Base-by-base conservation (phyloP, 345 rosid species). In the Populus ilicifolia region DNA sequence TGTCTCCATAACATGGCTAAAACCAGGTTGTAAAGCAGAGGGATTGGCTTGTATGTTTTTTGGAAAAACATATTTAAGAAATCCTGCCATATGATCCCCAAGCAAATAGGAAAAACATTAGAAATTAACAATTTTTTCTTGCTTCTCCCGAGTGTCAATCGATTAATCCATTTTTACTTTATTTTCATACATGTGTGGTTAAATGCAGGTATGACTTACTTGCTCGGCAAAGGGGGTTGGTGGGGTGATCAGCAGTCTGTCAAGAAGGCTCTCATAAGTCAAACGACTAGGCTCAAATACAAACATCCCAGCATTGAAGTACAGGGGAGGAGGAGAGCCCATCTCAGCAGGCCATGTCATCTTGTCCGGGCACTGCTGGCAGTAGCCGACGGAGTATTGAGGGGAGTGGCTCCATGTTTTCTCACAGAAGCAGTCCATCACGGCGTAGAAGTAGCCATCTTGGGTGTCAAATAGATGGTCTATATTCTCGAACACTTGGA, bases 231-330 rank as follows among this genome's bases (percentile, higher is more conserved):
- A 78, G 18, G 67, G 81, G 54, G 81, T 78, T 25, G 81, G 81
- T 7, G 68, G 59, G 21, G 81, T 78, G 25, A 64, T 67, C 81
- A 39, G 29, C 50, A 78, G 67, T 8, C 73, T 25, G 13, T 52
- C n/a, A 67, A 78, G 81, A 16, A 78, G 77, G 30, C 68, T 67
- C 21, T 72, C 81, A 30, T 67, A 78, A 39, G 77, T 78, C 59
- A 72, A 66, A 14, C 73, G 68, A 43, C 77, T 54, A 41, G 77
- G 77, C 72, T 78, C 81, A 43, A 66, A 78, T 8, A 78, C 81
- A 33, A 78, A 78, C 81, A 78, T 78, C 10, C 77, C 81, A 0
- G 81, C 81, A 17, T 78, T 78, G 77, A 78, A 78, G 68, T 72
- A 72, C 56, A 78, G n/a, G 18, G 77, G 81, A 38, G 77, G 77